Percentiles rank a stretch among this genome's conserved stretches.
Conservation (phyloP, 345 rosid species). For the Erucastrum elatum region DNA sequence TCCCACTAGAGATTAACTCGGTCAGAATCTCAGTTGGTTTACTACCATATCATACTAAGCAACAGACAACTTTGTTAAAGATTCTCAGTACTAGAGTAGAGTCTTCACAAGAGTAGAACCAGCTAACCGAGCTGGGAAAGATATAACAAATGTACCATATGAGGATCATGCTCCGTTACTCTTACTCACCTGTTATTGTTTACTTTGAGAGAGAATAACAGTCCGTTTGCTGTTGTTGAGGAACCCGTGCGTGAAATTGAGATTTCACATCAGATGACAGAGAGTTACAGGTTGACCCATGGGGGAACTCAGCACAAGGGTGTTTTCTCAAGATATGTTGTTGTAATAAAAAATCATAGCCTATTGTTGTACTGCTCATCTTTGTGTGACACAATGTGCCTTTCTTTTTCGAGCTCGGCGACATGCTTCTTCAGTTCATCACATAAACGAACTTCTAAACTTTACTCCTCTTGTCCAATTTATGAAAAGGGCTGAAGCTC, state of each 20-base stretch:
- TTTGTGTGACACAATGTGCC: too few relatives aligned
- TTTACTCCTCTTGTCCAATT: too few relatives aligned
- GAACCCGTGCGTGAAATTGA: constrained; percentile 27
- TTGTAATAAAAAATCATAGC: too few relatives aligned
- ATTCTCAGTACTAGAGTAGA: constrained; percentile 80
- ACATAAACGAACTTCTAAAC: too few relatives aligned
- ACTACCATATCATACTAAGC: constrained; percentile 64
- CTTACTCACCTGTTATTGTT: constrained; percentile 71
- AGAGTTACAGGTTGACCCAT: constrained; percentile 77
- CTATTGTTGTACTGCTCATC: too few relatives aligned
- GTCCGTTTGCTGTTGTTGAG: constrained; percentile 95
- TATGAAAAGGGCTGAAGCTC: too few relatives aligned
- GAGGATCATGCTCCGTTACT: constrained; percentile 45
- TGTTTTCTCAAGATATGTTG: constrained; percentile 55
- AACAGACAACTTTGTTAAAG: constrained; percentile 73
- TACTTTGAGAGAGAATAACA: constrained; percentile 81
- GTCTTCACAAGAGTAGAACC: constrained; percentile 91
- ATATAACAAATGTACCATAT: constrained; percentile 87
- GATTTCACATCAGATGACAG: constrained; percentile 95
- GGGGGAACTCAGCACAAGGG: constrained; percentile 97
- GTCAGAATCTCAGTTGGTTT: constrained; percentile 69
- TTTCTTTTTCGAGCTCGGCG: too few relatives aligned
- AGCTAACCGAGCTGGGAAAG: constrained; percentile 63
- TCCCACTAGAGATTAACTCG: constrained; percentile 82
- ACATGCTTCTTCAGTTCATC: too few relatives aligned